These are phyloP conservation scores for Trichomonas gallinae DNA, from an alignment of 208 protist species.

Conservation along the genomic window DNA sequence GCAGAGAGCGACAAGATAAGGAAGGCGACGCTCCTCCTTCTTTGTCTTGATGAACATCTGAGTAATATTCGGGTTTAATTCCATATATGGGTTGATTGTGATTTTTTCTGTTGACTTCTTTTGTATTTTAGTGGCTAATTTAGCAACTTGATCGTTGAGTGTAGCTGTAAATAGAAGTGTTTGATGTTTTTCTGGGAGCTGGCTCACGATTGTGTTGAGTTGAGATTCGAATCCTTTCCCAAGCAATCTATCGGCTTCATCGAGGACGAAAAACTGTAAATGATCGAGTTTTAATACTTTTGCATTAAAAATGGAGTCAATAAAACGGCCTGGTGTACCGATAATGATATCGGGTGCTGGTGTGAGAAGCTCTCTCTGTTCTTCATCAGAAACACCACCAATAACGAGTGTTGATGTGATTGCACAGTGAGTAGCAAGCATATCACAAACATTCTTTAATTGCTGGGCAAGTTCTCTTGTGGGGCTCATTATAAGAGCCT, in stretches of 20 bases:
- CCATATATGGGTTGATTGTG: background rate
- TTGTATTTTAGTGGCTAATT: background rate
- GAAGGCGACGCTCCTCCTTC: background rate
- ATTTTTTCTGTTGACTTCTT: background rate
- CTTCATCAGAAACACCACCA: conserved; percentile 43
- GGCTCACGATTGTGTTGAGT: conserved; percentile 87
- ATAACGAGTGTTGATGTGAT: conserved; percentile 27
- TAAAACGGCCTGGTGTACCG: conserved; percentile 71
- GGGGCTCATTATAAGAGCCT: conserved; percentile 74
- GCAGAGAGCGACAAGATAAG: background rate
- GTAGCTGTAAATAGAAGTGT: conserved; percentile 97
- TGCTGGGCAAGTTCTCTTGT: conserved; percentile 80
- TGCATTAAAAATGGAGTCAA: conserved; percentile 83
- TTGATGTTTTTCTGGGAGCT: conserved; percentile 81
- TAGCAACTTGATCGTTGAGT: conserved; percentile 69
- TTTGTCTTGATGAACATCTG: background rate
- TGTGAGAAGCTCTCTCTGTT: conserved; percentile 51
- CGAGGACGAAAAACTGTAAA: conserved; percentile 33
- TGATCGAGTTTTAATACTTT: background rate
- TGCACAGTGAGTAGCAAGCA: conserved; percentile 32
- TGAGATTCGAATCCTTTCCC: conserved; percentile 83
- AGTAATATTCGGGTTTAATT: background rate
- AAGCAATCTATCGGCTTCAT: conserved; percentile 43
- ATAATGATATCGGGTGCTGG: conserved; percentile 53
- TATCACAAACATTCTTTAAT: conserved; percentile 73